Evolutionary conservation across 1,284 basidiomycete species (phyloP), one percentile per base, ranked within the genome.

Genomic region (Schizophyllum commune): DNA sequence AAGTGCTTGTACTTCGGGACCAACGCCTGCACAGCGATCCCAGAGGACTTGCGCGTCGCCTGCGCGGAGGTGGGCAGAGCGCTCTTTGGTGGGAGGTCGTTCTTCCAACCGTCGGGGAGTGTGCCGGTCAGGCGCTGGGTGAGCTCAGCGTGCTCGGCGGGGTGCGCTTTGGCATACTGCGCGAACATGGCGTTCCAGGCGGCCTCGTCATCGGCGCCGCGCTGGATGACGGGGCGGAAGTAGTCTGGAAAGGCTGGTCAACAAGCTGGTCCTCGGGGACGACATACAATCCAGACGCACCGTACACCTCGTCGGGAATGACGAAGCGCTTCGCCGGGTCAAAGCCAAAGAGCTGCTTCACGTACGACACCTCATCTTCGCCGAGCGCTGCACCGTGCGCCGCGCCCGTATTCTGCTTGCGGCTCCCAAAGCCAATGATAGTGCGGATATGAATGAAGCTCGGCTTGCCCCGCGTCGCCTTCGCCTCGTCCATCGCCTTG

Each of bases 41-140:
- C 88, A 56, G 87, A 89, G 61, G 88, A 79, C 79, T 90, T 90
- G 69, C 88, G 82, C 64, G 84, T 83, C 27, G 86, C 88, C 70
- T 88, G 82, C 32, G 86, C 84, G 55, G 82, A 75, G 68, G 88
- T 63, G 85, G 34, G 74, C 13, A 47, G 39, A 68, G 65, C 77
- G 81, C 77, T 57, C 52, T 66, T 84, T 83, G 60, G 79, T 75
- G 62, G 88, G 84, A 63, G 88, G 78, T 34, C 72, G 71, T 76
- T 81, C 77, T 88, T 85, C 88, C 88, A 89, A 60, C 81, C 83
- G 33, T 81, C 76, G 34, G 87, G 86, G n/a, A 90, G 82, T 70
- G 83, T 79, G 65, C 85, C 85, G 47, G 81, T 76, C 66, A 87
- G 78, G 64, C 88, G 83, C 68, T 86, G 83, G 34, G 76, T 74